phyloP scores from a whole-genome alignment of 768 basidiomycete genomes.

The Zangia roseola region DNA sequence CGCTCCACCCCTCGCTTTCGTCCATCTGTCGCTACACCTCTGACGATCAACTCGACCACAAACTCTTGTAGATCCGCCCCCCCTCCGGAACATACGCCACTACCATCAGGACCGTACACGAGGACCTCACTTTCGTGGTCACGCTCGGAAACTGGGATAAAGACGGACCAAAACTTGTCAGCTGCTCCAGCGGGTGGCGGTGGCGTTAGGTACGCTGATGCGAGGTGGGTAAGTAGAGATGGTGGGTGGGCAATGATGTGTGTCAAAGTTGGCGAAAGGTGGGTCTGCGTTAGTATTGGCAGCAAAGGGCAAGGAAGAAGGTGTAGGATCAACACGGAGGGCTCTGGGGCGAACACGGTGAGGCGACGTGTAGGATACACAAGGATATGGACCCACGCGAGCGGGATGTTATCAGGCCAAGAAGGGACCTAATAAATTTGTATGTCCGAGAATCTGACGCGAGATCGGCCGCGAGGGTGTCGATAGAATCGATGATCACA shows the following conservation, averaged over 20 bases:
- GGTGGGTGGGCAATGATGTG: constrained; percentile 72
- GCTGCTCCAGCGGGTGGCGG: constrained; percentile 62
- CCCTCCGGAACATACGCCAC: constrained; percentile 39
- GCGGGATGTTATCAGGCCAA: constrained; percentile 43
- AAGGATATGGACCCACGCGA: constrained; percentile 41
- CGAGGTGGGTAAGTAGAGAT: constrained; percentile 63
- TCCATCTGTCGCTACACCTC: constrained; percentile 41
- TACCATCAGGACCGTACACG: constrained; percentile 55
- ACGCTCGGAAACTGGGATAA: constrained; percentile 67
- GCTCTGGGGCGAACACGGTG: constrained; percentile 32
- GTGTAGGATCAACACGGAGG: constrained; percentile 63
- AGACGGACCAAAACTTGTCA: constrained; percentile 81
- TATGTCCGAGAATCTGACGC: constrained; percentile 54
- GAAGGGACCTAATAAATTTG: constrained; percentile 48
- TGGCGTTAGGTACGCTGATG: constrained; percentile 65
- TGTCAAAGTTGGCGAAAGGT: constrained; percentile 62
- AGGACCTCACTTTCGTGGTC: constrained; percentile 56
- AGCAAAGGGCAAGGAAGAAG: constrained; percentile 48
- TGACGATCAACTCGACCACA: constrained; percentile 60
- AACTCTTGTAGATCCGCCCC: constrained; percentile 45
- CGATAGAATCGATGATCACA: constrained; percentile 71
- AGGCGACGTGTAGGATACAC: constrained; percentile 2
- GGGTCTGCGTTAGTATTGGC: constrained; percentile 55
- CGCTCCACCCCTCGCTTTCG: constrained; percentile 58
- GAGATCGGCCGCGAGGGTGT: constrained; percentile 60